Conservation (phyloP, 164 flowering plant species). For the Protea cynaroides region DNA sequence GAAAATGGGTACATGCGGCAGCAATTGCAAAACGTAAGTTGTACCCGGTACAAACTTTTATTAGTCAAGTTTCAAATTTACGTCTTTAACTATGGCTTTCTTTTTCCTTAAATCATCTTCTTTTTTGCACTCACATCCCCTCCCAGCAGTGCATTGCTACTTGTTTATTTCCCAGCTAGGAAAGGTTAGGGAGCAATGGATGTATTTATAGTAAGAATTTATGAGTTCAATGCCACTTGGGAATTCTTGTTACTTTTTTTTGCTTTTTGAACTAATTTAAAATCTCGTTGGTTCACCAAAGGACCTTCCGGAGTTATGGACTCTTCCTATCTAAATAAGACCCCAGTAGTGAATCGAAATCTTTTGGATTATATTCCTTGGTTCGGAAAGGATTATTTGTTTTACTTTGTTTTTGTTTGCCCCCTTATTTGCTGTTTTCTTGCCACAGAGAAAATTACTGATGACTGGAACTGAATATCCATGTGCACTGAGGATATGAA, state of each 20-base stretch:
- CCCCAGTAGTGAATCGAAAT: neutral
- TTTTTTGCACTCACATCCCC: neutral
- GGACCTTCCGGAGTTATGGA: neutral
- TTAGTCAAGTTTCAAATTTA: neutral
- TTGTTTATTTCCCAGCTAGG: neutral
- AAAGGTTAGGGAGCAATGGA: neutral
- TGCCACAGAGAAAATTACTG: too few species aligned
- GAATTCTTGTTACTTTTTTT: too few species aligned
- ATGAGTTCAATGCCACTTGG: neutral
- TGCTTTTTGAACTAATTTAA: too few species aligned
- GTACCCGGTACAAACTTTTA: neutral
- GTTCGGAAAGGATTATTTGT: neutral
- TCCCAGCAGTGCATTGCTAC: too few species aligned
- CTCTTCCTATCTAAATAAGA: too few species aligned
- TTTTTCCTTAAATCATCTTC: neutral
- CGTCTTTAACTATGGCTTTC: neutral
- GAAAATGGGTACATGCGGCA: slow-evolving; percentile 74
- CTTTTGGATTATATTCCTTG: neutral
- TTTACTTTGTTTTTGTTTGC: too few species aligned
- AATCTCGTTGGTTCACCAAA: too few species aligned
- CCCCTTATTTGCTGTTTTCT: neutral
- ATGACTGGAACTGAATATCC: too few species aligned
- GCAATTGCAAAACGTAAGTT: slow-evolving; percentile 46
- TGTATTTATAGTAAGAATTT: neutral
- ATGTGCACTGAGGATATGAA: too few species aligned